A percentile compares a stretch with the other conserved stretches of the same genome.
Conservation (phyloP, 176 grass and related monocot species). For the Triticum urartu region DNA sequence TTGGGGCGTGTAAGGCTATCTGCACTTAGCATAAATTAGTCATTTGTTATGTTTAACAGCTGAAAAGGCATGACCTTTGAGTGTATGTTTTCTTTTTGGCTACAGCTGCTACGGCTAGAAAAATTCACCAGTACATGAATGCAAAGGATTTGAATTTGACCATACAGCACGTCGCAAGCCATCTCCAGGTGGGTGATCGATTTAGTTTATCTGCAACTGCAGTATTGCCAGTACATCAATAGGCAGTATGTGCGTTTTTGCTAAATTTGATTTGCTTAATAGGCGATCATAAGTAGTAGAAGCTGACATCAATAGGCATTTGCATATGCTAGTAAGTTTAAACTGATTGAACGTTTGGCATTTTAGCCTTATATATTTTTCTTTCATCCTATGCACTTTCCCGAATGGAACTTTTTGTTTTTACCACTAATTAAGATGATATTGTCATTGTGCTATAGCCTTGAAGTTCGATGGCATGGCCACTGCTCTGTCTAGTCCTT, state of each 20-base stretch:
- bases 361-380: too few species aligned
- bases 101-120: not conserved
- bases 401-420: too few species aligned
- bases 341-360: too few species aligned
- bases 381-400: too few species aligned
- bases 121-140: conserved; percentile 27
- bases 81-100: not conserved
- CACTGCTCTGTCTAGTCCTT: too few species aligned
- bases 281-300: too few species aligned
- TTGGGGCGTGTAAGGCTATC: conserved; percentile 32
- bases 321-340: too few species aligned
- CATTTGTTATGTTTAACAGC: conserved; percentile 23
- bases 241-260: not conserved
- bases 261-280: not conserved
- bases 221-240: not conserved
- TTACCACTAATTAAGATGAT: too few species aligned
- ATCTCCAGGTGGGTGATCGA: conserved; percentile 33
- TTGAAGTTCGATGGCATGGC: too few species aligned
- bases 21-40: not conserved
- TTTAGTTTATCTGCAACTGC: conserved; percentile 3
- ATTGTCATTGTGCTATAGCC: too few species aligned
- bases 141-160: conserved; percentile 28
- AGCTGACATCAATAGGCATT: too few species aligned
- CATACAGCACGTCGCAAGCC: not conserved
- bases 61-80: conserved; percentile 26